phyloP scores from a whole-genome alignment of 352 stramenopile species.

The Globisporangium apiculatum region DNA sequence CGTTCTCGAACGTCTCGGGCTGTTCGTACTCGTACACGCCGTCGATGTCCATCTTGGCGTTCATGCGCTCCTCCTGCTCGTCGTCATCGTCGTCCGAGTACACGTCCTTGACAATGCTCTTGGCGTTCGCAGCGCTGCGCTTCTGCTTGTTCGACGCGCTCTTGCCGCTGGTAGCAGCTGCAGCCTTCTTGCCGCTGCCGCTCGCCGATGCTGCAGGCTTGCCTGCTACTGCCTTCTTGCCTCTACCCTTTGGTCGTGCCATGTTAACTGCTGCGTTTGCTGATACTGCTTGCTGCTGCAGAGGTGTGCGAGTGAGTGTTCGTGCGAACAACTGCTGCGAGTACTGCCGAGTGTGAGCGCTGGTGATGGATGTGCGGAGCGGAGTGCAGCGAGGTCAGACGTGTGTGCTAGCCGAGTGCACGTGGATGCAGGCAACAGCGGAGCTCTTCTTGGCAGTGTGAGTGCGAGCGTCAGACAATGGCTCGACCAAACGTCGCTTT shows the following conservation, averaged over 20 bases:
- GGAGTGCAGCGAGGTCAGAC: background rate
- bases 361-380: background rate
- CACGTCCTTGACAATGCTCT: constrained; percentile 42
- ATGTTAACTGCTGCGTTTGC: constrained; percentile 1
- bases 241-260: constrained; percentile 16
- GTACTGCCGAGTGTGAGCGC: background rate
- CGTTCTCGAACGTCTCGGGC: constrained; percentile 70
- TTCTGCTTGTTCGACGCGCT: constrained; percentile 9
- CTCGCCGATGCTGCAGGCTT: background rate
- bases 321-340: background rate
- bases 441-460: background rate
- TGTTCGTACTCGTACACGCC: constrained; percentile 80
- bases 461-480: background rate
- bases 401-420: too few relatives aligned
- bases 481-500: background rate
- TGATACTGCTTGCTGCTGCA: background rate
- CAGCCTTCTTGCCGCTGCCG: constrained; percentile 17
- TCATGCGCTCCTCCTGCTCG: constrained; percentile 51
- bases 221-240: constrained; percentile 11
- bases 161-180: background rate
- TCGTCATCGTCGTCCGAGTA: constrained; percentile 77
- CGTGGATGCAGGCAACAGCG: background rate
- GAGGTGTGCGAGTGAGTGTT: background rate
- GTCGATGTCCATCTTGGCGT: constrained; percentile 67
- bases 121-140: constrained; percentile 15